Conservation (phyloP, 2,329 filamentous ascomycete species). For the Grosmannia clavigera region DNA sequence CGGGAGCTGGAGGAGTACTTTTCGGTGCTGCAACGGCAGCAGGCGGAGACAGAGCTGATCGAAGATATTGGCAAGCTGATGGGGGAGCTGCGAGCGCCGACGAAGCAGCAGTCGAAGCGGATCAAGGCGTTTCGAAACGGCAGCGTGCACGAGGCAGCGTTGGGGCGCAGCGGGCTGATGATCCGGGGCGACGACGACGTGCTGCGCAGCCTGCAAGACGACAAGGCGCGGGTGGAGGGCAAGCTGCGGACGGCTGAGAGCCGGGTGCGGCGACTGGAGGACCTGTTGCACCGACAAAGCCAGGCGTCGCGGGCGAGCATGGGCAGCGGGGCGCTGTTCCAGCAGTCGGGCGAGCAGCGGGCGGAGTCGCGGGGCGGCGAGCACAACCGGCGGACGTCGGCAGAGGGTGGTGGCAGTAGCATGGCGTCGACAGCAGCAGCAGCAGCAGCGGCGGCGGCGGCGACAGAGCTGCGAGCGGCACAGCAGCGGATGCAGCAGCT, state of each 20-base stretch:
- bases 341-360: conserved; percentile 28
- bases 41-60: conserved; percentile 52
- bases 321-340: conserved; percentile 37
- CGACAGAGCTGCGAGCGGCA: conserved; percentile 59
- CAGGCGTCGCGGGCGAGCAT: conserved; percentile 41
- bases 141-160: conserved; percentile 79
- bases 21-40: conserved; percentile 49
- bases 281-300: conserved; percentile 75
- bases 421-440: not conserved
- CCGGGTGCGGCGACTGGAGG: conserved; percentile 80
- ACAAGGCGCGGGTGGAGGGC: conserved; percentile 63
- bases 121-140: conserved; percentile 94
- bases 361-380: conserved; percentile 32
- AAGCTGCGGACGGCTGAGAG: conserved; percentile 76
- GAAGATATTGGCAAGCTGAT: conserved; percentile 65
- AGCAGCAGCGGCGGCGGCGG: not conserved
- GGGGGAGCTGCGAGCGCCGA: conserved; percentile 68
- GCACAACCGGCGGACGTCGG: conserved; percentile 28
- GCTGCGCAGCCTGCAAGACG: conserved; percentile 63
- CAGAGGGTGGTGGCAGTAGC: conserved; percentile 24
- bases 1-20: conserved; percentile 68
- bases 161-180: conserved; percentile 76
- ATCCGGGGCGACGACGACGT: conserved; percentile 82
- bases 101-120: conserved; percentile 73
- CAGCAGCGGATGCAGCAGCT: conserved; percentile 22